Conservation (phyloP, 2,329 filamentous ascomycete genomes). For the Fusarium sp. region DNA sequence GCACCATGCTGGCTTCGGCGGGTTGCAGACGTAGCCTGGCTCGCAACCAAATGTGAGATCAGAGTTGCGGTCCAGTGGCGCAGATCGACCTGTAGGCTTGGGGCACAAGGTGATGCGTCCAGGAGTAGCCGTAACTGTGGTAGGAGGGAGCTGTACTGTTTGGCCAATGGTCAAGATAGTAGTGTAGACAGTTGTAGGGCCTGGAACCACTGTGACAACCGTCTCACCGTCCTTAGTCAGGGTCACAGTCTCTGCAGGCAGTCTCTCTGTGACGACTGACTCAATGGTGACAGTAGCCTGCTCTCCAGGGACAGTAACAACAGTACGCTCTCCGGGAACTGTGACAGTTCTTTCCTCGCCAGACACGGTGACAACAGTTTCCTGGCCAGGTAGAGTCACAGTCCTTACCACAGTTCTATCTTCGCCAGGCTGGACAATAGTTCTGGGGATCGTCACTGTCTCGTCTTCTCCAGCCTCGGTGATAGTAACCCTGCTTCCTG, state of each 20-base stretch:
- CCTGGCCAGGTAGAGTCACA: slow-evolving; percentile 36
- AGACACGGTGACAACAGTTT: slow-evolving; percentile 33
- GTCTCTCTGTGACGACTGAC: slow-evolving; percentile 44
- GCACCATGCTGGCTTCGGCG: slow-evolving; percentile 58
- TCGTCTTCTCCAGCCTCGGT: slow-evolving; percentile 10
- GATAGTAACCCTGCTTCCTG: slow-evolving; percentile 22
- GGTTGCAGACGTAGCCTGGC: slow-evolving; percentile 62
- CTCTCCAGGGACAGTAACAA: slow-evolving; percentile 32
- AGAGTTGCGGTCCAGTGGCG: slow-evolving; percentile 47
- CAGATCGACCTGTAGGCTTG: slow-evolving; percentile 50
- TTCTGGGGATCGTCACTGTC: slow-evolving; percentile 28
- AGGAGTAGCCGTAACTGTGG: slow-evolving; percentile 41
- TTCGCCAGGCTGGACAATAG: slow-evolving; percentile 22
- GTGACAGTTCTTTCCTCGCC: slow-evolving; percentile 37
- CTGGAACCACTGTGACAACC: slow-evolving; percentile 42
- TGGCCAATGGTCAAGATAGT: slow-evolving; percentile 42
- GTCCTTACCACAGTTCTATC: slow-evolving; percentile 29
- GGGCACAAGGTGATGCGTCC: slow-evolving; percentile 53
- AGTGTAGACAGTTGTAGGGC: slow-evolving; percentile 42
- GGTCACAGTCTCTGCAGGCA: slow-evolving; percentile 43
- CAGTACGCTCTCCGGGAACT: slow-evolving; percentile 34
- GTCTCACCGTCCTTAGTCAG: slow-evolving; percentile 43
- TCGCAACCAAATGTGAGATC: slow-evolving; percentile 62
- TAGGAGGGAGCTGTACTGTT: slow-evolving; percentile 42
- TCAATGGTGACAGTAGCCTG: slow-evolving; percentile 42